Evolutionary conservation across 495 filamentous ascomycete species (phyloP).

Genomic region (Letharia lupina): DNA sequence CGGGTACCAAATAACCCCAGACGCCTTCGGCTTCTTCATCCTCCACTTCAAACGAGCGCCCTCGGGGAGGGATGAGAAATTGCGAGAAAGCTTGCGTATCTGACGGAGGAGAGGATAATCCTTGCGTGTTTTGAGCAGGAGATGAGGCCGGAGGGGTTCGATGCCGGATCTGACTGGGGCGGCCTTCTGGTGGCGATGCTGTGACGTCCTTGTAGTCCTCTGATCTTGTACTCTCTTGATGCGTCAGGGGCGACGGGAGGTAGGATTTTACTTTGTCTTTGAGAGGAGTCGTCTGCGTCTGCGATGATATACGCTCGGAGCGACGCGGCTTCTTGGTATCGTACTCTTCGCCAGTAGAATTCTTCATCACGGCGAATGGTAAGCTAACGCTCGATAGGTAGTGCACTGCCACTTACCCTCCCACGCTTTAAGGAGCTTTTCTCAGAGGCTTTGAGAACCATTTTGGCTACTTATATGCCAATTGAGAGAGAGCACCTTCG

Average conservation of each 20-base stretch:
- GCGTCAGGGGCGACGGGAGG: constrained; percentile 76
- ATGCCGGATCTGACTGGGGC: constrained; percentile 48
- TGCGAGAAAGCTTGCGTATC: constrained; percentile 69
- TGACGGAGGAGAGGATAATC: constrained; percentile 56
- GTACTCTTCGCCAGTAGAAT: constrained; percentile 33
- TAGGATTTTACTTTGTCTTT: constrained; percentile 47
- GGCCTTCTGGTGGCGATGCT: constrained; percentile 58
- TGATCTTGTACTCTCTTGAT: constrained; percentile 53
- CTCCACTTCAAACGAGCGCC: constrained; percentile 69
- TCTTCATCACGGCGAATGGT: constrained; percentile 27
- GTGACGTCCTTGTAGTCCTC: constrained; percentile 62
- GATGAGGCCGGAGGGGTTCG: constrained; percentile 43
- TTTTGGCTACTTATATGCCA: constrained; percentile 20
- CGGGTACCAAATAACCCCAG: constrained; percentile 88
- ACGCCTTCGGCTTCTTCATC: constrained; percentile 85
- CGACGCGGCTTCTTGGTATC: constrained; percentile 46
- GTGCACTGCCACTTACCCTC: constrained; percentile 32
- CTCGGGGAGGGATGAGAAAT: constrained; percentile 64
- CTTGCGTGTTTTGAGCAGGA: constrained; percentile 52
- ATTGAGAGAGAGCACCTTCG: neutral
- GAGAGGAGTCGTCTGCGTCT: constrained; percentile 44
- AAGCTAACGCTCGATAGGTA: constrained; percentile 4
- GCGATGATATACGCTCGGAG: constrained; percentile 44
- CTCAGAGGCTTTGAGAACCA: constrained; percentile 41
- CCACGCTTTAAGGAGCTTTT: constrained; percentile 48